Conservation (phyloP, 1,284 basidiomycete species). For the Earliella scabrosa region DNA sequence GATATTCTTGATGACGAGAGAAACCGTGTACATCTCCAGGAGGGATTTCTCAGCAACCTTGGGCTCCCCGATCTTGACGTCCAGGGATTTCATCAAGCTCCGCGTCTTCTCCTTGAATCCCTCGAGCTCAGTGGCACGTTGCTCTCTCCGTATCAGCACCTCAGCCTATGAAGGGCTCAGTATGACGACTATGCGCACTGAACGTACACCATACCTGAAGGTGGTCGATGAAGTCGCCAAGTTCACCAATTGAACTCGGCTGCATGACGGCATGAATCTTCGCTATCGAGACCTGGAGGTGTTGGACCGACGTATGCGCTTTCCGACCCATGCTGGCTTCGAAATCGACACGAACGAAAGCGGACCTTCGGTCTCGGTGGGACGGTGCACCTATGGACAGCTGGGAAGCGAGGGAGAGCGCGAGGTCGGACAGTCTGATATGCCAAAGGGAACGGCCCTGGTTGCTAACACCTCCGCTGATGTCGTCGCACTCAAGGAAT, state of each 20-base stretch:
- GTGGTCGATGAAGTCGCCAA: conserved; percentile 87
- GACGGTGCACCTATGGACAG: conserved; percentile 44
- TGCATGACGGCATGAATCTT: conserved; percentile 93
- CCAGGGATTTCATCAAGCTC: conserved; percentile 74
- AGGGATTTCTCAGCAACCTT: conserved; percentile 52
- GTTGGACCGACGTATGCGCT: conserved; percentile 37
- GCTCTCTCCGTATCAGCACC: conserved; percentile 70
- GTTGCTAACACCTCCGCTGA: conserved; percentile 61
- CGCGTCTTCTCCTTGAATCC: conserved; percentile 84
- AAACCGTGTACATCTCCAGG: conserved; percentile 70
- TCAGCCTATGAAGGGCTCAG: conserved; percentile 57
- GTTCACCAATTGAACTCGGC: conserved; percentile 85
- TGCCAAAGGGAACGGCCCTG: conserved; percentile 56
- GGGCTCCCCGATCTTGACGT: conserved; percentile 54
- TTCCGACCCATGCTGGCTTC: conserved; percentile 43
- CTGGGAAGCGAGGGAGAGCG: conserved; percentile 74
- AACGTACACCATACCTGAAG: conserved; percentile 56
- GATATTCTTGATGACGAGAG: conserved; percentile 69
- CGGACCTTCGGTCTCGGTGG: conserved; percentile 70
- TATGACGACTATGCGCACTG: background rate
- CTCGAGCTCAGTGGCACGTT: conserved; percentile 74
- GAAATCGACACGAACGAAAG: conserved; percentile 84
- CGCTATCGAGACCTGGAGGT: conserved; percentile 60
- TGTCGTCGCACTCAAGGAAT: conserved; percentile 74
- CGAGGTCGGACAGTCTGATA: conserved; percentile 68